Percentiles rank a stretch among this genome's conserved stretches.
Conservation (phyloP, 2,329 filamentous ascomycete species). For the Exophiala phaeomuriformis region DNA sequence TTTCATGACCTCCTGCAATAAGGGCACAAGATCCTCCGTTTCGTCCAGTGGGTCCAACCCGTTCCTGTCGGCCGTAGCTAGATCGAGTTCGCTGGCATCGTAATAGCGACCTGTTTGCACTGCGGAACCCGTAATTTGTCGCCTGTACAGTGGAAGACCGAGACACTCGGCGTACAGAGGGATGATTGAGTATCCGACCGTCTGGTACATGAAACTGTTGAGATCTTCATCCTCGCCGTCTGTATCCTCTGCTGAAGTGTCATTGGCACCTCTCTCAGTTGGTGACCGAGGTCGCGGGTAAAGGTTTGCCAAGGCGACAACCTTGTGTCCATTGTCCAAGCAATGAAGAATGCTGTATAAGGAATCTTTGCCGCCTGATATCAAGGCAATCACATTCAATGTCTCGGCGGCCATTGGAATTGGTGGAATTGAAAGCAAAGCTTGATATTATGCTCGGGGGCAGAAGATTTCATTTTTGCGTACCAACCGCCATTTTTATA, state of each 20-base stretch:
- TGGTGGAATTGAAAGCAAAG: not conserved
- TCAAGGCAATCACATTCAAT: conserved; percentile 75
- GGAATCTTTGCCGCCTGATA: conserved; percentile 96
- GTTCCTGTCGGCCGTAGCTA: not conserved
- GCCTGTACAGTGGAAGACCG: conserved; percentile 73
- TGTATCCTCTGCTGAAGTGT: not conserved
- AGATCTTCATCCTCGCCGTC: conserved; percentile 55
- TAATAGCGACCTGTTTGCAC: conserved; percentile 69
- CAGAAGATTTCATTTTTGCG: not conserved
- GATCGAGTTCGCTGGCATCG: conserved; percentile 25
- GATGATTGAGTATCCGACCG: conserved; percentile 79
- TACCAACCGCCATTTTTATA: not conserved
- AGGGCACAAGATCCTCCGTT: conserved; percentile 74
- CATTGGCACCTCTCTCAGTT: not conserved
- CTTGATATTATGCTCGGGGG: not conserved
- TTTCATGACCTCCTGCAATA: conserved; percentile 60
- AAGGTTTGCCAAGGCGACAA: conserved; percentile 85
- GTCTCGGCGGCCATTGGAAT: conserved; percentile 5
- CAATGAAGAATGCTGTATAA: conserved; percentile 91
- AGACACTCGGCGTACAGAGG: conserved; percentile 76
- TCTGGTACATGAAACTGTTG: conserved; percentile 99
- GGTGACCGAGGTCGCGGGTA: conserved; percentile 48
- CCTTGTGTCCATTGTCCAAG: conserved; percentile 70
- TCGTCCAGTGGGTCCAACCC: conserved; percentile 52
- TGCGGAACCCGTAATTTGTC: conserved; percentile 64